phyloP scores from a whole-genome alignment of 257 asterid genomes.

The Anisodus tanguticus region DNA sequence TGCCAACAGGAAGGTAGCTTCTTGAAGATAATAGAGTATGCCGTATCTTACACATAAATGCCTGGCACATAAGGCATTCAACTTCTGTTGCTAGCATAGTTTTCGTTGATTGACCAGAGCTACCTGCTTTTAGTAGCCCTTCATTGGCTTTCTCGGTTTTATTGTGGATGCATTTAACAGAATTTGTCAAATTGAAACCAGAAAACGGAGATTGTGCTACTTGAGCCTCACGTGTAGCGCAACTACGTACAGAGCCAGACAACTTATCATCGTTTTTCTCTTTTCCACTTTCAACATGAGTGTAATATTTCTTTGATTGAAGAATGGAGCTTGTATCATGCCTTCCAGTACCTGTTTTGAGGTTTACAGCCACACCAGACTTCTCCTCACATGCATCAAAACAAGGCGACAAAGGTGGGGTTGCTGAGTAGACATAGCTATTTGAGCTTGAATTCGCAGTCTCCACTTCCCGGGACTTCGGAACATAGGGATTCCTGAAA shows the following conservation, averaged over 20 bases:
- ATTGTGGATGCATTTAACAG: conserved; percentile 47
- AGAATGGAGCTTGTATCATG: conserved; percentile 47
- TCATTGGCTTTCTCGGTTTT: conserved; percentile 54
- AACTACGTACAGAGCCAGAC: conserved; percentile 41
- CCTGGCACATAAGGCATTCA: conserved; percentile 89
- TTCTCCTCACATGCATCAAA: conserved; percentile 72
- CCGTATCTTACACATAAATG: conserved; percentile 91
- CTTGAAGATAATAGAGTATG: conserved; percentile 70
- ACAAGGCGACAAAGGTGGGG: conserved; percentile 81
- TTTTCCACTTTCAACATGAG: conserved; percentile 70
- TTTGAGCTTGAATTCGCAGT: conserved; percentile 77
- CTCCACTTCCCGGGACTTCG: conserved; percentile 82
- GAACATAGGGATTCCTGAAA: conserved; percentile 86
- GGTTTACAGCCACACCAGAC: conserved; percentile 54
- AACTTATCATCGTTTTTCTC: conserved; percentile 50
- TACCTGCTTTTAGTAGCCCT: conserved; percentile 59
- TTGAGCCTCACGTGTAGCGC: conserved; percentile 53
- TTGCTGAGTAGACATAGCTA: conserved; percentile 88
- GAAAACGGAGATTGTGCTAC: conserved; percentile 56
- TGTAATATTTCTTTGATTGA: conserved; percentile 67
- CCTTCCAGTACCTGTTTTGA: conserved; percentile 56
- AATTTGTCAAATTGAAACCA: conserved; percentile 52
- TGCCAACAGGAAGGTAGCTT: conserved; percentile 50
- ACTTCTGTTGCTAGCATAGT: conserved; percentile 83
- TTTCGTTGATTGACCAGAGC: conserved; percentile 58